phyloP scores from a whole-genome alignment of 805 yeast genomes.

The Yarrowia sp. region DNA sequence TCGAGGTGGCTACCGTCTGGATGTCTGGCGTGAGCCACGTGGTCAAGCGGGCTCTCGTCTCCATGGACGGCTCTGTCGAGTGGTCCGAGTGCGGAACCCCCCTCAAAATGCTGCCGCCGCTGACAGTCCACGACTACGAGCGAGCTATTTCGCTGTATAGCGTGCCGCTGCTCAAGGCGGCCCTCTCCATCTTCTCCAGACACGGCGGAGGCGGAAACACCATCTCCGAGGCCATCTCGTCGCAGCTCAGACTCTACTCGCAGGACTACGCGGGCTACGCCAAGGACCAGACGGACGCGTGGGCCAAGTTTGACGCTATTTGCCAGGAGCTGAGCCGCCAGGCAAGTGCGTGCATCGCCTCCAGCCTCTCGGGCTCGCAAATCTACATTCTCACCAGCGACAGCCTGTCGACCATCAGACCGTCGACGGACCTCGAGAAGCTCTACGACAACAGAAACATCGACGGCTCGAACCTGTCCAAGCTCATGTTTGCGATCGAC shows the following conservation, averaged over 20 bases:
- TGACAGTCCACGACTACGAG: conserved; percentile 18
- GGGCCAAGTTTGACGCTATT: conserved; percentile 12
- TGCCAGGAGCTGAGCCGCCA: conserved; percentile 20
- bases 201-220: not conserved
- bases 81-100: not conserved
- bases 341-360: conserved; percentile 4
- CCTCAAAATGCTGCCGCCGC: not conserved
- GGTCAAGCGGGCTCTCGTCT: not conserved
- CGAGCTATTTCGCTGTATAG: conserved; percentile 2
- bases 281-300: conserved; percentile 1
- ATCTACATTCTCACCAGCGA: not conserved
- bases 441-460: conserved; percentile 3
- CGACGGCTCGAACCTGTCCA: not conserved
- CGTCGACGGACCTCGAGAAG: not conserved
- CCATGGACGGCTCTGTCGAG: not conserved
- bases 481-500: conserved; percentile 4
- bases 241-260: conserved; percentile 1
- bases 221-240: conserved; percentile 4
- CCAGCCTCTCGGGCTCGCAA: not conserved
- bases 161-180: conserved; percentile 9
- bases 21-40: conserved; percentile 2
- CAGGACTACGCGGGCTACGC: not conserved
- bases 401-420: not conserved
- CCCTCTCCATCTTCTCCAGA: conserved; percentile 4
- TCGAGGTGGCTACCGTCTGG: conserved; percentile 10